Evolutionary conservation across 2,329 filamentous ascomycete species (phyloP).

Genomic region (Alternaria triticina): DNA sequence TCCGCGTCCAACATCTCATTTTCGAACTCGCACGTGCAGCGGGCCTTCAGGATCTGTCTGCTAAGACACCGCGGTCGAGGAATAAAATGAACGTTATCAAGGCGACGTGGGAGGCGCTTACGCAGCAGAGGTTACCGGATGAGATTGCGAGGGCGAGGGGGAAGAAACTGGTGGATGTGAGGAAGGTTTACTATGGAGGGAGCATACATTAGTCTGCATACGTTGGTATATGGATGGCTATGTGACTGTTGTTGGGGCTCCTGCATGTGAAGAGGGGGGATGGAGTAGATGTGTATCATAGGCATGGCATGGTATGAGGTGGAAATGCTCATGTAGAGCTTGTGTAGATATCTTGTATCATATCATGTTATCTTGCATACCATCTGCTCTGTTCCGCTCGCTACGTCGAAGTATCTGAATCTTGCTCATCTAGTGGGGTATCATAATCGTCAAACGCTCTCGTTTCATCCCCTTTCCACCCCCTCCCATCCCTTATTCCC

Average conservation of each 20-base stretch:
- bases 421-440: not conserved
- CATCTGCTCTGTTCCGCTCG: not conserved
- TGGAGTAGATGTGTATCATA: constrained; percentile 14
- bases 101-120: constrained; percentile 82
- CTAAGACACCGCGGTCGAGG: constrained; percentile 79
- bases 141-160: constrained; percentile 87
- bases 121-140: constrained; percentile 84
- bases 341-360: constrained; percentile 4
- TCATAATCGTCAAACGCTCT: not conserved
- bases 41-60: constrained; percentile 86
- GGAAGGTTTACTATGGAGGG: constrained; percentile 96
- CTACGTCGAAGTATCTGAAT: not conserved
- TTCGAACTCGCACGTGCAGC: constrained; percentile 91
- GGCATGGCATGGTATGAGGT: constrained; percentile 1
- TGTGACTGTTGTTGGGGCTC: too few species aligned
- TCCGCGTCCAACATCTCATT: constrained; percentile 88
- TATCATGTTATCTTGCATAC: not conserved
- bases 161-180: constrained; percentile 93
- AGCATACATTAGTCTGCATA: constrained; percentile 40
- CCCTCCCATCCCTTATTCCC: too few species aligned
- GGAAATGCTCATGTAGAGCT: not conserved
- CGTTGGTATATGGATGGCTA: too few species aligned
- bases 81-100: constrained; percentile 99
- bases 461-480: constrained; percentile 14
- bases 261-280: not conserved